Evolutionary conservation across 352 stramenopile genomes (phyloP).

Genomic region (Globisporangium paddicum): DNA sequence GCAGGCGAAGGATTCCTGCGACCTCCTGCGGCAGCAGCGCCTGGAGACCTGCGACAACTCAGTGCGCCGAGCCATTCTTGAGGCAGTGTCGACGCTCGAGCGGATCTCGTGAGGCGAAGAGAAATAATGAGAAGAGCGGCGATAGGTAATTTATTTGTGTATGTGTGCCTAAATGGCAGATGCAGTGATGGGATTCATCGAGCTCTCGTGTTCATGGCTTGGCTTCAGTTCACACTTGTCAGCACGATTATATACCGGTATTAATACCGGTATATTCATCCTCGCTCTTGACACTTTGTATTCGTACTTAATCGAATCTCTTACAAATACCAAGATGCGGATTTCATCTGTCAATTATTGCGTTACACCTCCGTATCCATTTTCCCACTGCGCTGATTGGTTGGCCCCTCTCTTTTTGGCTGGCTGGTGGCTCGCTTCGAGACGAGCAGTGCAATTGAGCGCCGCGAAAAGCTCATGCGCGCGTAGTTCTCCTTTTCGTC

Average conservation of each 20-base stretch:
- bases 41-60: background rate
- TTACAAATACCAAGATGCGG: background rate
- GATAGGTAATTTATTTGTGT: background rate
- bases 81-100: slow-evolving; percentile 1
- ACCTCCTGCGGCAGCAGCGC: background rate
- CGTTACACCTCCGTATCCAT: background rate
- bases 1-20: slow-evolving; percentile 1
- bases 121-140: background rate
- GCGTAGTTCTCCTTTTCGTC: slow-evolving; percentile 59
- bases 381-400: background rate
- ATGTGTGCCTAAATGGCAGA: background rate
- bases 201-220: background rate
- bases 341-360: background rate
- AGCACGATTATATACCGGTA: background rate
- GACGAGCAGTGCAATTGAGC: background rate
- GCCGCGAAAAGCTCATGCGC: background rate
- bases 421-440: background rate
- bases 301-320: background rate
- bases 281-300: background rate
- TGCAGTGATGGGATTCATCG: background rate
- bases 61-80: background rate
- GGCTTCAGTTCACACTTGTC: no score
- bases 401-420: background rate
- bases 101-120: slow-evolving; percentile 1
- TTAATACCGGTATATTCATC: background rate